Evolutionary conservation across 2,329 filamentous ascomycete species (phyloP).

Genomic region (Beauveria varroae): DNA sequence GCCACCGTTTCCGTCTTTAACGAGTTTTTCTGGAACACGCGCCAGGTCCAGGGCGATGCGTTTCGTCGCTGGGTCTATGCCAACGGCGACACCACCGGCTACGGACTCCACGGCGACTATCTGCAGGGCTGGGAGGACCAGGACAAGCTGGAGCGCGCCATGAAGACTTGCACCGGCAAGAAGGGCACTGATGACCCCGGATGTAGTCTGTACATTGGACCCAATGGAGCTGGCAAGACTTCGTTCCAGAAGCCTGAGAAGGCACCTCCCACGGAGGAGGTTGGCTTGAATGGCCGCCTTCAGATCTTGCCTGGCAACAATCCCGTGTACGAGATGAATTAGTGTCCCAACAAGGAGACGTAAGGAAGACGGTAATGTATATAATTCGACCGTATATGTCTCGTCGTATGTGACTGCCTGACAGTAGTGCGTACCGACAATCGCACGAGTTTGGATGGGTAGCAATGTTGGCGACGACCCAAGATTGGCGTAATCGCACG

Average conservation of each 20-base stretch:
- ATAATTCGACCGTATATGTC: not conserved
- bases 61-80: slow-evolving; percentile 21
- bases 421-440: no score
- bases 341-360: fast-evolving
- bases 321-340: slow-evolving; percentile 12
- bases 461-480: no score
- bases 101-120: slow-evolving; percentile 23
- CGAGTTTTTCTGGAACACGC: slow-evolving; percentile 38
- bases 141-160: slow-evolving; percentile 17
- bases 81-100: slow-evolving; percentile 21
- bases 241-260: slow-evolving; percentile 14
- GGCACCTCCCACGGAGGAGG: slow-evolving; percentile 18
- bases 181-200: slow-evolving; percentile 15
- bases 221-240: slow-evolving; percentile 17
- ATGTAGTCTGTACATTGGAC: slow-evolving; percentile 20
- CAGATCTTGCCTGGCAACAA: slow-evolving; percentile 21
- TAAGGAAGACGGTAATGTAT: not conserved
- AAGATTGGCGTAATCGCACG: not conserved
- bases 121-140: slow-evolving; percentile 24
- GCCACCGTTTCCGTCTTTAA: slow-evolving; percentile 37
- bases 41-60: slow-evolving; percentile 16
- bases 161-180: slow-evolving; percentile 20
- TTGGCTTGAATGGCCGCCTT: slow-evolving; percentile 18
- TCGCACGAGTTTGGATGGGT: no score
- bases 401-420: not conserved